phyloP scores from a whole-genome alignment of 2,329 filamentous ascomycete species.

The Myriosclerotinia duriaeana region DNA sequence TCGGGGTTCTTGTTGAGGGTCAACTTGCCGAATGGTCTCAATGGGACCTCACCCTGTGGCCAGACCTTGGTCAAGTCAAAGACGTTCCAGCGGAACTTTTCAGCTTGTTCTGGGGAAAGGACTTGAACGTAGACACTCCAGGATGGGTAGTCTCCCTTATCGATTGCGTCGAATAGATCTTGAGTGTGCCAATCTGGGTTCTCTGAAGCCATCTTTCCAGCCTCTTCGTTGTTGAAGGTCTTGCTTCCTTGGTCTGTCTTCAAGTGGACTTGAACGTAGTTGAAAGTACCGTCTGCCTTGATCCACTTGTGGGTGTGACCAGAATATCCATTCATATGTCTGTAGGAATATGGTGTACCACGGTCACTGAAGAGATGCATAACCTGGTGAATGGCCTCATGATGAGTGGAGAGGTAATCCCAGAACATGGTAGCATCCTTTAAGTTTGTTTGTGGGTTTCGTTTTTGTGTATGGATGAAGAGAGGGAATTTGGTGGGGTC shows the following conservation, averaged over 20 bases:
- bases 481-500: constrained; percentile 73
- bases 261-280: constrained; percentile 65
- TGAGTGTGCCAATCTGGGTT: constrained; percentile 64
- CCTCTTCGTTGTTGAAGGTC: constrained; percentile 58
- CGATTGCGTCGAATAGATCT: constrained; percentile 64
- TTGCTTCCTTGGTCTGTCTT: constrained; percentile 63
- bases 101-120: constrained; percentile 60
- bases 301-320: constrained; percentile 67
- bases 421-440: constrained; percentile 56
- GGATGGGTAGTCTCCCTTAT: constrained; percentile 58
- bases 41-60: constrained; percentile 62
- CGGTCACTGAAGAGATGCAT: constrained; percentile 67
- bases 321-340: constrained; percentile 67
- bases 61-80: constrained; percentile 71
- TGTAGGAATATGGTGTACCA: constrained; percentile 63
- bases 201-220: constrained; percentile 51
- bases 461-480: constrained; percentile 77
- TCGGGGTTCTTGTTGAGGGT: constrained; percentile 63
- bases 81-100: constrained; percentile 60
- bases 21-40: constrained; percentile 60
- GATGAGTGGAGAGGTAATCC: constrained; percentile 56
- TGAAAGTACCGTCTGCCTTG: constrained; percentile 64
- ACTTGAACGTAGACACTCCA: constrained; percentile 67
- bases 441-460: constrained; percentile 69
- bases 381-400: constrained; percentile 62